A percentile compares a stretch with the other conserved stretches of the same genome.
Evolutionary conservation across 768 basidiomycete species (phyloP).

Genomic region (Nidularia pulvinata): DNA sequence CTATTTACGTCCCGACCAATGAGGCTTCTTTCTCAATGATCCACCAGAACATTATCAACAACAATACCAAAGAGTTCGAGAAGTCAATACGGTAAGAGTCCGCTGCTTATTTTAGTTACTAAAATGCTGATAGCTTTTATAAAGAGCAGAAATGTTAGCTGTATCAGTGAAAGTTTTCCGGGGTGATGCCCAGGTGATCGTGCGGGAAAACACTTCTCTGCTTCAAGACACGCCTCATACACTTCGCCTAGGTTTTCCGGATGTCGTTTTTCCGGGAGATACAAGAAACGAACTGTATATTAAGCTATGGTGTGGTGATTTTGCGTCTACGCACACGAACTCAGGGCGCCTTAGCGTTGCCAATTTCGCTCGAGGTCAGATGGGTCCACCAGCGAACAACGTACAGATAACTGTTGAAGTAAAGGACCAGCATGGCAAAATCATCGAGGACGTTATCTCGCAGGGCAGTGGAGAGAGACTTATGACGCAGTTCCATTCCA

Average conservation of each 20-base stretch:
- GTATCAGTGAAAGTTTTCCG: constrained; percentile 87
- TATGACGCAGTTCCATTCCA: constrained; percentile 82
- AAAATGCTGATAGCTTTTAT: constrained; percentile 3
- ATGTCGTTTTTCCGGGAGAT: constrained; percentile 93
- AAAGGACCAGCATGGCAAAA: constrained; percentile 65
- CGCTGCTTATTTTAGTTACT: neutral
- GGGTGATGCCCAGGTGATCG: constrained; percentile 74
- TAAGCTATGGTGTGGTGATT: constrained; percentile 95
- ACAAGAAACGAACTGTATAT: constrained; percentile 95
- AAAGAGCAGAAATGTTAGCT: constrained; percentile 84
- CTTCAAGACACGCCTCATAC: constrained; percentile 83
- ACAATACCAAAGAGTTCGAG: constrained; percentile 77
- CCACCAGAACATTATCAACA: constrained; percentile 92
- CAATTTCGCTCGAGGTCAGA: constrained; percentile 56
- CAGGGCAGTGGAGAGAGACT: constrained; percentile 86
- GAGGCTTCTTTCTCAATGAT: constrained; percentile 91
- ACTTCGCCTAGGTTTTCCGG: constrained; percentile 89
- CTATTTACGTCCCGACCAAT: constrained; percentile 81
- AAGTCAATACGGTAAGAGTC: constrained; percentile 71
- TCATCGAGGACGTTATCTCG: constrained; percentile 72
- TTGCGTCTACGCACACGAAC: constrained; percentile 51
- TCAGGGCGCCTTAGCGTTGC: constrained; percentile 58
- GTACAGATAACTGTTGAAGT: constrained; percentile 94
- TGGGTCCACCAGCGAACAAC: constrained; percentile 58
- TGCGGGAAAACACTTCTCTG: constrained; percentile 82